Base-by-base conservation (phyloP, 331 rosid species). In the Malus hybrid region DNA sequence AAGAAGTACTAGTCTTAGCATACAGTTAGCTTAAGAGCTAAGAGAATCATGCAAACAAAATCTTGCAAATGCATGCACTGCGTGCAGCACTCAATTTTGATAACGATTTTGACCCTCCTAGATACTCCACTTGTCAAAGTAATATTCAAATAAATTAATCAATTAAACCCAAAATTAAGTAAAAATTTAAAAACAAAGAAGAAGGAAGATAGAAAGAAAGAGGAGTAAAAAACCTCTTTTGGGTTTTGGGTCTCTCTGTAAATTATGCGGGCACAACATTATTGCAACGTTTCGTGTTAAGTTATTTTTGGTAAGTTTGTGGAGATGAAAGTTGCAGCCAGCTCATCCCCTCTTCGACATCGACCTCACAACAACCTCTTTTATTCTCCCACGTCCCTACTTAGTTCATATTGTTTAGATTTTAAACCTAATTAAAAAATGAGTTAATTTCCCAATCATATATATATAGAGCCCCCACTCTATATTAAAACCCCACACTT, bases 311-410 rank as follows among this genome's bases (percentile, higher is more conserved):
- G 19, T 9, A 9, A 9, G 59, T 52, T 52, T 79, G 46, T 10
- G 86, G 88, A 70, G 73, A 61, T 19, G 68, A 52, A 76, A 88
- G 85, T 84, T 86, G 93, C 68, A 74, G 86, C 90, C 91, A 88
- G 88, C 96, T 88, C 78, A 80, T 79, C 56, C 81, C 12, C 63
- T 82, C 5, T 20, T 15, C 64, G 89, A 89, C 76, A 19, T 73
- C 5, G 93, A 93, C 97, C 67, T 84, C 74, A 70, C 90, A 88
- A 84, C 98, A 71, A 89, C 86, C 92, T 70, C 78, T 69, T 66
- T 71, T 76, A 65, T 28, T 65, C 69, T 65, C 46, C 31, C 64
- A 11, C 66, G 42, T 48, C 20, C 55, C 3, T 73, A 33, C 66
- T 12, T 18, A 18, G 18, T 34, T 4, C 62, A 20, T 13, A 0